These are phyloP conservation scores for Basipetospora sp. DNA, from an alignment of 2,329 filamentous ascomycete genomes.

Conservation along the genomic window DNA sequence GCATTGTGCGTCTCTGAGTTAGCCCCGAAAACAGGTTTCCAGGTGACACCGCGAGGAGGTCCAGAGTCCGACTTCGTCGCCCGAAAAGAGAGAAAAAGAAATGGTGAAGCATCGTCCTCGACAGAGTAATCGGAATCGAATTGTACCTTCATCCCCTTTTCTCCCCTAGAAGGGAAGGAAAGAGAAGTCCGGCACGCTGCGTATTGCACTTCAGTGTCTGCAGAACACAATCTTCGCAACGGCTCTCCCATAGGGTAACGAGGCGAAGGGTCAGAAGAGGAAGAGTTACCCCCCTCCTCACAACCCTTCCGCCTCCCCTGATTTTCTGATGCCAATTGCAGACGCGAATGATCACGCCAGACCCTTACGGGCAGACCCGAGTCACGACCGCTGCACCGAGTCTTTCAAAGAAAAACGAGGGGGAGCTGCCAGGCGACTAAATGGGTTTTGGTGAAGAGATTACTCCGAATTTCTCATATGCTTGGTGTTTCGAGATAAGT, in stretches of 20 bases:
- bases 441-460: constrained; percentile 49
- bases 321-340: constrained; percentile 36
- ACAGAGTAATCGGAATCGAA: constrained; percentile 91
- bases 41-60: constrained; percentile 8
- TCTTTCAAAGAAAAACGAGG: constrained; percentile 19
- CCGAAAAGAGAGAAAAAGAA: constrained; percentile 12
- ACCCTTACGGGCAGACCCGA: constrained; percentile 66
- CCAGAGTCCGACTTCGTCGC: constrained; percentile 9
- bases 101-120: constrained; percentile 50
- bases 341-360: constrained; percentile 62
- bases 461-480: constrained; percentile 99
- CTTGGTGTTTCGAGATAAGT: constrained; percentile 19
- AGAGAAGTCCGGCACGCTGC: constrained; percentile 44
- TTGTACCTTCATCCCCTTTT: constrained; percentile 32
- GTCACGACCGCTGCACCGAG: constrained; percentile 9
- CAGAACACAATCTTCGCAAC: constrained; percentile 76
- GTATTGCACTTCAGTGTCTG: constrained; percentile 90
- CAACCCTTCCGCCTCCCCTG: constrained; percentile 1
- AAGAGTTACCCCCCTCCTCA: not conserved
- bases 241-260: constrained; percentile 67
- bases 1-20: constrained; percentile 6
- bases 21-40: constrained; percentile 5
- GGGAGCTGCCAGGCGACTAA: constrained; percentile 17
- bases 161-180: not conserved
- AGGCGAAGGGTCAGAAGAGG: constrained; percentile 6